Evolutionary conservation across 2,329 filamentous ascomycete genomes (phyloP).

Genomic region (Xylaria sp.): DNA sequence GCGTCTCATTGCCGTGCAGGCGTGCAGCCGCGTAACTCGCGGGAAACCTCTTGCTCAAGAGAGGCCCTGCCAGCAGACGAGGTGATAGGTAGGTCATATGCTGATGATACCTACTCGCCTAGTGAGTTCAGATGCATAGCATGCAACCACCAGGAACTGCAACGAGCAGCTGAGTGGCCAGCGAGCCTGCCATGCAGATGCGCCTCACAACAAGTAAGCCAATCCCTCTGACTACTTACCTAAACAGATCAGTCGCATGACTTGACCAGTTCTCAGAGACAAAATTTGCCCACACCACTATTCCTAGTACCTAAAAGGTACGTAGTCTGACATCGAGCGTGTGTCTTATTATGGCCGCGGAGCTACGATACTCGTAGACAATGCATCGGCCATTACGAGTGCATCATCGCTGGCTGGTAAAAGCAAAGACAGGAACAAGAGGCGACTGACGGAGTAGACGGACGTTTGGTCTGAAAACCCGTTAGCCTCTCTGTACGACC

Average conservation of each 20-base stretch:
- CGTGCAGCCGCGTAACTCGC: constrained; percentile 21
- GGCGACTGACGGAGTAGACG: constrained; percentile 12
- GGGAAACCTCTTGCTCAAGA: constrained; percentile 13
- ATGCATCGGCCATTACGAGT: constrained; percentile 1
- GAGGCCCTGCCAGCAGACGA: constrained; percentile 20
- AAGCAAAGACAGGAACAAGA: not conserved
- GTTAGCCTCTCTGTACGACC: constrained; percentile 29
- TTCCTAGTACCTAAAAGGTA: constrained; percentile 11
- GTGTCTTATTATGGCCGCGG: constrained; percentile 3
- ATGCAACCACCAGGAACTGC: constrained; percentile 32
- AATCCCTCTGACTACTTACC: constrained; percentile 30
- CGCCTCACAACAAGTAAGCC: constrained; percentile 30
- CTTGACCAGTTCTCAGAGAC: constrained; percentile 22
- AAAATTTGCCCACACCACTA: constrained; percentile 19
- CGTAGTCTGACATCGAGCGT: constrained; percentile 12
- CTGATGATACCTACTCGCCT: constrained; percentile 26
- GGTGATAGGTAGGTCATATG: constrained; percentile 27
- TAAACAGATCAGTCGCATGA: constrained; percentile 33
- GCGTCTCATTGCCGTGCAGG: constrained; percentile 1
- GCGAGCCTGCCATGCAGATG: constrained; percentile 30
- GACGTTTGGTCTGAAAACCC: constrained; percentile 21
- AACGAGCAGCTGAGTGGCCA: constrained; percentile 29
- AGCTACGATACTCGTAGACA: not conserved
- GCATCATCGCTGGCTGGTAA: not conserved
- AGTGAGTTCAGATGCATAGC: constrained; percentile 29